phyloP scores from a whole-genome alignment of 441 rosid species.

The Capsella rubella region DNA sequence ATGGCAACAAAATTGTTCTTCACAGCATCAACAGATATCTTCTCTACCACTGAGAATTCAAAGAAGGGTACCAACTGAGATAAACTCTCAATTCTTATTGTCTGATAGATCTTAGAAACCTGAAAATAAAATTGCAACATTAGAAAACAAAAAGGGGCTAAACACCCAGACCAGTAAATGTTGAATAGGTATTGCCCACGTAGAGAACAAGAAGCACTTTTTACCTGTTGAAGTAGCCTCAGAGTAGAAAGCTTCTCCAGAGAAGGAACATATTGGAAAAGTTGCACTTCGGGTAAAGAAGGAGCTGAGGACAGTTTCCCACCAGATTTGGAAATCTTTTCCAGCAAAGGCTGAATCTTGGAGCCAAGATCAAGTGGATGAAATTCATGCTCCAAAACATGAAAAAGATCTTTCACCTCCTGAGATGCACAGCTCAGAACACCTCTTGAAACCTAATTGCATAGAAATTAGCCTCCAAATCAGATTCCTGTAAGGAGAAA shows the following conservation, averaged over 20 bases:
- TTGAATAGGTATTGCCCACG: constrained; percentile 2
- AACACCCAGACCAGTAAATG: constrained; percentile 2
- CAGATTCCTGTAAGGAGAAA: background rate
- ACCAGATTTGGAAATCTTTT: constrained; percentile 83
- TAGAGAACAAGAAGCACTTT: constrained; percentile 18
- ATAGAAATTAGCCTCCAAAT: constrained; percentile 30
- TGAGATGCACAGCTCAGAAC: constrained; percentile 91
- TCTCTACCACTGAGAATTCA: constrained; percentile 81
- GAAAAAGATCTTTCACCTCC: constrained; percentile 95
- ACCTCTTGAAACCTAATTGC: constrained; percentile 79
- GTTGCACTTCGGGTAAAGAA: constrained; percentile 88
- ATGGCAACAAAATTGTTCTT: constrained; percentile 80
- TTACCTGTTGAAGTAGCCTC: constrained; percentile 93
- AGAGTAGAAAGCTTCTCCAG: constrained; percentile 89
- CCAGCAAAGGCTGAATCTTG: constrained; percentile 77
- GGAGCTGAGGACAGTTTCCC: constrained; percentile 94
- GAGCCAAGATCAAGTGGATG: constrained; percentile 85
- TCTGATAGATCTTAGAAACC: constrained; percentile 94
- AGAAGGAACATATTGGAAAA: constrained; percentile 83
- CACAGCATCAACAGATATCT: constrained; percentile 92
- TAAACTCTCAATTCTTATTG: constrained; percentile 77
- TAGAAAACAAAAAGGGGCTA: background rate
- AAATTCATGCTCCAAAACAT: constrained; percentile 90
- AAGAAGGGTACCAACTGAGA: constrained; percentile 93
- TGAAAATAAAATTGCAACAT: constrained; percentile 49